Evolutionary conservation across 1,284 basidiomycete species (phyloP).

Genomic region (Phlebopus sp.): DNA sequence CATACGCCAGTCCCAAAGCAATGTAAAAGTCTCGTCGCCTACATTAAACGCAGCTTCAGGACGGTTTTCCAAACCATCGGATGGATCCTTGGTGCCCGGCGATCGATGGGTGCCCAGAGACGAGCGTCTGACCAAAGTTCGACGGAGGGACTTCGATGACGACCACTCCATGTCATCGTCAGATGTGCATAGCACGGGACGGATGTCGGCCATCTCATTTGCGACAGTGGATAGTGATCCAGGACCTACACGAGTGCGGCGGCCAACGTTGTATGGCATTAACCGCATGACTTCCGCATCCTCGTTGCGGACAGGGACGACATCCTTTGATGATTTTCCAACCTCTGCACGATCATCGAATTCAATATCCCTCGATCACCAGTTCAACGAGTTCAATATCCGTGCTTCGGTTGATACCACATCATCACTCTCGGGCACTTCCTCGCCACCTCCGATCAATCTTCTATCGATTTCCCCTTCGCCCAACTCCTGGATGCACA

Average conservation of each 20-base stretch:
- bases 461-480: conserved; percentile 65
- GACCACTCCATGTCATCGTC: conserved; percentile 89
- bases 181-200: conserved; percentile 69
- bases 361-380: conserved; percentile 79
- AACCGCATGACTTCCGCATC: conserved; percentile 74
- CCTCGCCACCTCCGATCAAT: conserved; percentile 73
- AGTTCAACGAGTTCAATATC: conserved; percentile 71
- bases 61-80: conserved; percentile 44
- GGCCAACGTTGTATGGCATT: conserved; percentile 59
- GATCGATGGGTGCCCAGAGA: conserved; percentile 54
- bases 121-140: conserved; percentile 72
- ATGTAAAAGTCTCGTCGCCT: conserved; percentile 35
- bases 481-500: conserved; percentile 49
- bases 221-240: conserved; percentile 82
- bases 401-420: conserved; percentile 68
- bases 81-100: conserved; percentile 32
- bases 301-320: conserved; percentile 55
- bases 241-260: conserved; percentile 65
- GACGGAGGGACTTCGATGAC: conserved; percentile 81
- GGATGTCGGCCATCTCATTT: conserved; percentile 73
- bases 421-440: conserved; percentile 57
- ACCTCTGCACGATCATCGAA: conserved; percentile 76
- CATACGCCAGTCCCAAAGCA: conserved; percentile 53
- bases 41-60: conserved; percentile 59
- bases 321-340: conserved; percentile 69